Evolutionary conservation across 2,329 filamentous ascomycete genomes (phyloP), one percentile per base, ranked within the genome.

Genomic region (Fusarium sp.): DNA sequence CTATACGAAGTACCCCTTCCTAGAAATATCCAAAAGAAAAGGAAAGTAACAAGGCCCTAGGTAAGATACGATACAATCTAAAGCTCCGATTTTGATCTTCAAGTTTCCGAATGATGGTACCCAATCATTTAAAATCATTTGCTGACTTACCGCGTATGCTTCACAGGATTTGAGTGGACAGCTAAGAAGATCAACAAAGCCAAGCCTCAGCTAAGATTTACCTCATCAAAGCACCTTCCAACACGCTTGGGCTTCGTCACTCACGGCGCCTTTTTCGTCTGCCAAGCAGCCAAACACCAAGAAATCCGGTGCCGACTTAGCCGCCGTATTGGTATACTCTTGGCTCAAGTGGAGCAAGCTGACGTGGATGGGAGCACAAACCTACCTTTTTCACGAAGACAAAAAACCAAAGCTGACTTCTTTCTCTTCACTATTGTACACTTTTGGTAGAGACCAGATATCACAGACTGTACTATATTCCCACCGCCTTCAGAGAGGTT

Each of bases 281-380:
- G 69, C 70, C 70, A 68, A 72, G 70, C 40, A 39, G 17, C 44
- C 47, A 32, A 62, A 47, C 56, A 65, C 48, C 39, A 66, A 51
- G 55, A 23, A 51, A 48, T 17, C 3, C 10, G 10, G 43, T 67
- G 63, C 68, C 63, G 66, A 57, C 50, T 48, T 58, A 63, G 20
- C 60, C 67, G 58, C 44, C 59, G 33, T 53, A 19, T 59, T 46
- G 53, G 35, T 43, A 45, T 43, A 41, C 25, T 40, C 68, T 72
- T 72, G 65, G 70, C 70, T 27, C 67, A 65, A 70, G 70, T 72
- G 70, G 70, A 73, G 62, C 45, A 33, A 62, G 70, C 70, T 72
- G 69, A 72, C 70, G 70, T 63, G 70, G 56, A 62, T 56, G 45
- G 15, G 5, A 50, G 54, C 40, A 54, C 39, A 45, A 51, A 30